These are phyloP conservation scores for Hymenoscyphus scutula DNA, from an alignment of 2,329 filamentous ascomycete genomes.

Conservation along the genomic window DNA sequence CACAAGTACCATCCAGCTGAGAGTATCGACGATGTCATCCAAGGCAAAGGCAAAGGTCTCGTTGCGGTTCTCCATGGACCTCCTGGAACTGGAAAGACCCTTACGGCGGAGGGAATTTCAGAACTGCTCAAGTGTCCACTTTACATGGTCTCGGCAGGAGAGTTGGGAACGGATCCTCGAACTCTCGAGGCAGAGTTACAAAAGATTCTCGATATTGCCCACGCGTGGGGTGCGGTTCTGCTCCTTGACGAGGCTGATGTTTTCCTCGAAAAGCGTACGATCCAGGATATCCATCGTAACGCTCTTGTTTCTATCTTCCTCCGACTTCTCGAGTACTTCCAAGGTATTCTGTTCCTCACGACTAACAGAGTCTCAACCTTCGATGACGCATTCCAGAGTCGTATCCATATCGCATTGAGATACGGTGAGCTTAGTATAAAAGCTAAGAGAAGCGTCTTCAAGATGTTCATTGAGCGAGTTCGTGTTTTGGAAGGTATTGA, in stretches of 20 bases:
- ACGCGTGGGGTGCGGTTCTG: conserved; percentile 81
- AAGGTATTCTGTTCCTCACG: conserved; percentile 85
- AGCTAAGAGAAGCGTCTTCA: conserved; percentile 78
- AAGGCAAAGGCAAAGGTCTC: conserved; percentile 83
- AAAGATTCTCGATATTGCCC: conserved; percentile 81
- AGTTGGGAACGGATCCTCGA: conserved; percentile 74
- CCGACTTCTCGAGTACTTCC: conserved; percentile 84
- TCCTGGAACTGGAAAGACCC: conserved; percentile 83
- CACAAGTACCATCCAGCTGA: conserved; percentile 80
- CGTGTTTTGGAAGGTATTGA: conserved; percentile 60
- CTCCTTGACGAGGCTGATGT: conserved; percentile 84
- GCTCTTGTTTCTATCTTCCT: conserved; percentile 85
- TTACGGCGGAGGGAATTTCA: conserved; percentile 83
- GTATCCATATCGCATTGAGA: conserved; percentile 80
- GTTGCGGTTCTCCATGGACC: conserved; percentile 80
- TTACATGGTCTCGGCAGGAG: conserved; percentile 79
- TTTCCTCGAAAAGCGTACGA: conserved; percentile 78
- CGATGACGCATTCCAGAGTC: conserved; percentile 84
- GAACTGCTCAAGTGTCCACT: conserved; percentile 78
- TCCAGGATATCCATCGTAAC: conserved; percentile 82
- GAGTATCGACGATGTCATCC: conserved; percentile 79
- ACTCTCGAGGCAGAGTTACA: conserved; percentile 74
- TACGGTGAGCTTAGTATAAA: conserved; percentile 72
- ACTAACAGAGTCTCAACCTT: conserved; percentile 87
- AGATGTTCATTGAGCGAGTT: conserved; percentile 76